Evolutionary conservation across 75 land plant species (phyloP).

Genomic region (Pinus taeda): DNA sequence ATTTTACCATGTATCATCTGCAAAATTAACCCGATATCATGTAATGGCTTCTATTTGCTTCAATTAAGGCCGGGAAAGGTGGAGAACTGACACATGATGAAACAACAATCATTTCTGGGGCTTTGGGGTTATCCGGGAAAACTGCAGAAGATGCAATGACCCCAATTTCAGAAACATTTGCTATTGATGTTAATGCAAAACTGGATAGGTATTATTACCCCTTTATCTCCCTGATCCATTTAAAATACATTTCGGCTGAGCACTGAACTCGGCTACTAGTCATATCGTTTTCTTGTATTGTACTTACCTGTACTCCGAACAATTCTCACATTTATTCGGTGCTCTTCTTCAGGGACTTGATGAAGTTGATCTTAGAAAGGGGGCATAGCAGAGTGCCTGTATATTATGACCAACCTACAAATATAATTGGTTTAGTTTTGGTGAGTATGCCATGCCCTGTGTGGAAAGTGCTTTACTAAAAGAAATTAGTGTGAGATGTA

Average conservation of each 20-base stretch:
- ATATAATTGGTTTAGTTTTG: constrained; percentile 91
- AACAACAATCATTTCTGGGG: constrained; percentile 98
- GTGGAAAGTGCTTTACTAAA: neutral
- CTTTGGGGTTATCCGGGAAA: constrained; percentile 83
- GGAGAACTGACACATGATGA: constrained; percentile 99
- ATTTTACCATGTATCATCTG: neutral
- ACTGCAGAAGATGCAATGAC: constrained; percentile 94
- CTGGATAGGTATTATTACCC: constrained; percentile 54
- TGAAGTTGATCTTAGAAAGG: constrained; percentile 53
- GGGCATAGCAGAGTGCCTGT: constrained; percentile 83
- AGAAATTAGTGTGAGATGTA: neutral
- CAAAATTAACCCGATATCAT: neutral
- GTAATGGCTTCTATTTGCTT: neutral
- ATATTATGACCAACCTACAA: constrained; percentile 74
- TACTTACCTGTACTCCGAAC: neutral
- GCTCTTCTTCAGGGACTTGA: constrained; percentile 34
- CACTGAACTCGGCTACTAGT: neutral
- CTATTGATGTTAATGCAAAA: constrained; percentile 89
- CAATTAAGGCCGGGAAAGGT: constrained; percentile 91
- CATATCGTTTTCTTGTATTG: neutral
- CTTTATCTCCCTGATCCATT: neutral
- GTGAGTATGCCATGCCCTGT: constrained; percentile 21
- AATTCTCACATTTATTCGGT: neutral
- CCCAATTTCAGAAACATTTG: constrained; percentile 80
- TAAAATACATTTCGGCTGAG: neutral